Conservation (phyloP, 495 filamentous ascomycete genomes). For the Astrothelium macrocarpum region DNA sequence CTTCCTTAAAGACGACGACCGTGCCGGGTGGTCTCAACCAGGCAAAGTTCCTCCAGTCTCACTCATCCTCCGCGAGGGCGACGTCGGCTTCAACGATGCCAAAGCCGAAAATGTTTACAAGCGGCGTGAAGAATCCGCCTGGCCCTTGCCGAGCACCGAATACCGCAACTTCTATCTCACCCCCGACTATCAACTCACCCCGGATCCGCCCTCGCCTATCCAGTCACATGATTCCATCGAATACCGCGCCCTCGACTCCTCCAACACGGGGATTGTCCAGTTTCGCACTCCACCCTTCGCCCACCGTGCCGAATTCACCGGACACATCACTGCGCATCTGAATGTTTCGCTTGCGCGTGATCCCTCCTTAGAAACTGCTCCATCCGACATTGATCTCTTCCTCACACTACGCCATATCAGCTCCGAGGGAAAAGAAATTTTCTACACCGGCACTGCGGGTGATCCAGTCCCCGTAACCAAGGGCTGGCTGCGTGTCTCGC, state of each 20-base stretch:
- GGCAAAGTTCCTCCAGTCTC: conserved; percentile 49
- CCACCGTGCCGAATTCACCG: conserved; percentile 49
- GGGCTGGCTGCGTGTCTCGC: conserved; percentile 48
- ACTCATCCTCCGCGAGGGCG: conserved; percentile 49
- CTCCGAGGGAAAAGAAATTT: conserved; percentile 47
- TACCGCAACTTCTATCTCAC: conserved; percentile 50
- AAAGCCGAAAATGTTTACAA: conserved; percentile 42
- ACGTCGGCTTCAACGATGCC: conserved; percentile 54
- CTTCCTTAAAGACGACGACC: conserved; percentile 56
- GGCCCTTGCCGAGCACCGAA: conserved; percentile 53
- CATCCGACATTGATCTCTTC: conserved; percentile 56
- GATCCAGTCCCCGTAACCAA: conserved; percentile 44
- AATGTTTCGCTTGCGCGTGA: background rate
- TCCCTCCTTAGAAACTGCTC: conserved; percentile 19
- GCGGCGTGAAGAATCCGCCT: conserved; percentile 47
- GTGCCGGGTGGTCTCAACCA: conserved; percentile 44
- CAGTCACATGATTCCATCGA: conserved; percentile 25
- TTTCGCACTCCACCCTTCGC: conserved; percentile 48
- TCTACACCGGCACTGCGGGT: conserved; percentile 52
- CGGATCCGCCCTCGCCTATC: conserved; percentile 12
- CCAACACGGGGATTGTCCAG: conserved; percentile 39
- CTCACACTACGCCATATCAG: conserved; percentile 48
- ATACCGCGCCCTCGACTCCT: conserved; percentile 23
- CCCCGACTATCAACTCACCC: conserved; percentile 30
- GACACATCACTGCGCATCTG: conserved; percentile 53